Evolutionary conservation across 2,329 filamentous ascomycete genomes (phyloP).

Genomic region (Ascosphaera aggregata): DNA sequence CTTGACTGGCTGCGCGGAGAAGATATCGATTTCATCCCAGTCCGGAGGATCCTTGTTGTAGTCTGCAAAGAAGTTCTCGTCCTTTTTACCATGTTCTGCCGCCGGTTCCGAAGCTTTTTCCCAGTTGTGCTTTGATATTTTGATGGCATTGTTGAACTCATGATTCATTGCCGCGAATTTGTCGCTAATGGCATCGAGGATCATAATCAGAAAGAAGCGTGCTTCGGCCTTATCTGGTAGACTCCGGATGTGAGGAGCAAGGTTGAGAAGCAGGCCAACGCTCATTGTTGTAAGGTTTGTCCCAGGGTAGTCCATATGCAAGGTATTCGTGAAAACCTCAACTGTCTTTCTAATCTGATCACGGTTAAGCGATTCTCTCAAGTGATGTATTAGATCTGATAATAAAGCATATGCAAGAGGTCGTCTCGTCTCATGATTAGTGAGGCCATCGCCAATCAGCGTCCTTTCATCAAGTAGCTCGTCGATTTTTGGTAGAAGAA

Average conservation of each 20-base stretch:
- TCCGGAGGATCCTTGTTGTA: constrained; percentile 51
- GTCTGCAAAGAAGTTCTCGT: constrained; percentile 68
- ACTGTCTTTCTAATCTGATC: constrained; percentile 91
- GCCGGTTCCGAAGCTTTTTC: constrained; percentile 36
- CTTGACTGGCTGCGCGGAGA: constrained; percentile 88
- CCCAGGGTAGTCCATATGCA: constrained; percentile 87
- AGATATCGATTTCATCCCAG: constrained; percentile 98
- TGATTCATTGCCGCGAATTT: constrained; percentile 98
- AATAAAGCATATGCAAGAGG: constrained; percentile 96
- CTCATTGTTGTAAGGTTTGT: constrained; percentile 99
- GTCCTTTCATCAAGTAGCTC: constrained; percentile 86
- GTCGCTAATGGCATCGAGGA: constrained; percentile 90
- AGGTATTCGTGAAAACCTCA: constrained; percentile 87
- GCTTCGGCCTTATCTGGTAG: constrained; percentile 85
- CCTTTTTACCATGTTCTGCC: constrained; percentile 11
- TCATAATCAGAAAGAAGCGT: constrained; percentile 88
- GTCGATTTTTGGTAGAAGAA: constrained; percentile 86
- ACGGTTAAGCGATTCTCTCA: constrained; percentile 66
- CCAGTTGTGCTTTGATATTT: constrained; percentile 57
- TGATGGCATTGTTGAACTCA: constrained; percentile 85
- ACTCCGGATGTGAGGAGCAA: constrained; percentile 95
- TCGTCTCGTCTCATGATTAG: constrained; percentile 89
- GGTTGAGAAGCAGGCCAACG: constrained; percentile 84
- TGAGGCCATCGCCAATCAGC: constrained; percentile 83
- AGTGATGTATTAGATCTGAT: constrained; percentile 91